phyloP scores from a whole-genome alignment of 2,329 filamentous ascomycete genomes.

The Phialocephala subalpina region DNA sequence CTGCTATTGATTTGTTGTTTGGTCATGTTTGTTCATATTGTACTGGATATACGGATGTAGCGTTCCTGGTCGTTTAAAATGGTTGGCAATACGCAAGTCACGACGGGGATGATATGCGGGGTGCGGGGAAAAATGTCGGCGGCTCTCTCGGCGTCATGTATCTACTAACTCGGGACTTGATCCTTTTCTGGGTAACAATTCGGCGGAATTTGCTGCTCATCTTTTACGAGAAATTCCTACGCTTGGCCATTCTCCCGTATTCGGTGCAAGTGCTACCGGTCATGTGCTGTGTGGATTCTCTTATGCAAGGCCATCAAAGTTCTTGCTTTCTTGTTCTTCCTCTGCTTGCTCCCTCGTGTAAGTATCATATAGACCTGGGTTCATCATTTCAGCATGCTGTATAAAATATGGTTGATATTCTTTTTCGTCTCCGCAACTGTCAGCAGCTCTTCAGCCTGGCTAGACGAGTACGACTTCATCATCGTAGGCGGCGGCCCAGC shows the following conservation, averaged over 20 bases:
- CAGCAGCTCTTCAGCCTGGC: not conserved
- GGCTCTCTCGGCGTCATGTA: not conserved
- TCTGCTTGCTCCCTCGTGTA: no score
- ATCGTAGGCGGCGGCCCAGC: conserved; percentile 31
- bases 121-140: not conserved
- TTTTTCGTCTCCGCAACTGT: not conserved
- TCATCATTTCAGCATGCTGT: not conserved
- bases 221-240: not conserved
- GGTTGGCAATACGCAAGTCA: not conserved
- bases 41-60: not conserved
- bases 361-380: no score
- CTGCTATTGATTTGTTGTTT: not conserved
- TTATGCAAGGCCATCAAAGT: not conserved
- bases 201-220: no score
- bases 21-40: not conserved
- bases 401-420: not conserved
- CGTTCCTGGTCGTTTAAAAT: not conserved
- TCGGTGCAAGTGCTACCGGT: not conserved
- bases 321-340: no score
- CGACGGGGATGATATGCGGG: not conserved
- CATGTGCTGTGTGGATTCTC: not conserved
- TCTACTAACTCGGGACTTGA: not conserved
- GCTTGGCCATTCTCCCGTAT: not conserved
- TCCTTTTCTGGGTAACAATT: not conserved
- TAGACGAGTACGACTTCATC: conserved; percentile 28